Evolutionary conservation across 257 asterid species (phyloP).

Genomic region (Agastache rugosa): DNA sequence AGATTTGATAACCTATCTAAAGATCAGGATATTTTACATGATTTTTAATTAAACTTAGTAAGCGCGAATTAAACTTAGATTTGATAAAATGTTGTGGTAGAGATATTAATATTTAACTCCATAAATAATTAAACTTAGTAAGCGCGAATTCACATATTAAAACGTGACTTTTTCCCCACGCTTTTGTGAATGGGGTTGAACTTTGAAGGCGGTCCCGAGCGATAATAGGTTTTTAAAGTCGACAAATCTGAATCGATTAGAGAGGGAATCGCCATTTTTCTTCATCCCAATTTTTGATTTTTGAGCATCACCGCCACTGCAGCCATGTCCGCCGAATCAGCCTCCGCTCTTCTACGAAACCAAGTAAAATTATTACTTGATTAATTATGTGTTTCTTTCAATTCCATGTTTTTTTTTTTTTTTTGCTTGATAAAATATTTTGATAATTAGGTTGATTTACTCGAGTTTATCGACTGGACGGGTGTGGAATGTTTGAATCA

Average conservation of each 20-base stretch:
- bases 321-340: slow-evolving; percentile 76
- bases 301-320: neutral
- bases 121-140: no score
- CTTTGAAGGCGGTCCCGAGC: neutral
- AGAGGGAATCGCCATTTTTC: slow-evolving; percentile 29
- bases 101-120: no score
- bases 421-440: neutral
- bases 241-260: slow-evolving; percentile 27
- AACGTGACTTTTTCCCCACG: neutral
- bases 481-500: slow-evolving; percentile 88
- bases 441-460: slow-evolving; percentile 64
- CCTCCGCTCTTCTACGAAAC: slow-evolving; percentile 54
- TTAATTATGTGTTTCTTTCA: neutral
- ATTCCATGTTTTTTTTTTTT: neutral
- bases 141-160: neutral
- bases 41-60: no score
- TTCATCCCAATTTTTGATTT: neutral
- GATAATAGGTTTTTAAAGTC: slow-evolving; percentile 6
- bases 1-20: no score
- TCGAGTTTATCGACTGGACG: slow-evolving; percentile 81
- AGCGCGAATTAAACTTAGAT: no score
- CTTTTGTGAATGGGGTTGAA: neutral
- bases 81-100: no score
- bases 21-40: no score
- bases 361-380: slow-evolving; percentile 47